These are phyloP conservation scores for Fusarium floridanum DNA, from an alignment of 2,329 filamentous ascomycete genomes.

Conservation along the genomic window DNA sequence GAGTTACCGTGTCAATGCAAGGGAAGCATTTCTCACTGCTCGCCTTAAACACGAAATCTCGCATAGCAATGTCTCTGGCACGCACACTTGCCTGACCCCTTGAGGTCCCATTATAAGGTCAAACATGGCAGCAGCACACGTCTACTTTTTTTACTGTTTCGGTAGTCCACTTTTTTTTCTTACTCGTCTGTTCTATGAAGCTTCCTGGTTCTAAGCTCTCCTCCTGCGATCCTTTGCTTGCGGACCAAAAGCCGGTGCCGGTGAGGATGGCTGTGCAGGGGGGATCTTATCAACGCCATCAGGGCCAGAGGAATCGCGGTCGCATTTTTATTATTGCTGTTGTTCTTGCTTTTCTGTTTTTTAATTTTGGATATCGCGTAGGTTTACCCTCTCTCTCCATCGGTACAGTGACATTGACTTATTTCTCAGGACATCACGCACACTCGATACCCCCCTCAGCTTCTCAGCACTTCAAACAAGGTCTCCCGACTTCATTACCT, in stretches of 20 bases:
- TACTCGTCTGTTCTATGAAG: not conserved
- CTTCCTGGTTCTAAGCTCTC: not conserved
- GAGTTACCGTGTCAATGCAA: not conserved
- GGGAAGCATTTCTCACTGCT: not conserved
- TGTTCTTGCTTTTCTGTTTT: constrained; percentile 9
- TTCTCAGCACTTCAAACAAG: constrained; percentile 2
- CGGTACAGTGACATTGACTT: not conserved
- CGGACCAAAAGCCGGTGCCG: not conserved
- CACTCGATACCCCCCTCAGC: not conserved
- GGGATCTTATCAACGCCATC: constrained; percentile 1
- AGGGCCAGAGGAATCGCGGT: constrained; percentile 3
- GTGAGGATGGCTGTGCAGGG: constrained; percentile 13
- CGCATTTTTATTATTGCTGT: constrained; percentile 8
- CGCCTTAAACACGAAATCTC: not conserved
- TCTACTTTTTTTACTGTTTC: not conserved
- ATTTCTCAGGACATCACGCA: not conserved
- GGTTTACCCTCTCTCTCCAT: fast-evolving
- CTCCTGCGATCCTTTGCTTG: not conserved
- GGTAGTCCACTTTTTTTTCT: not conserved
- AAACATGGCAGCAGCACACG: not conserved
- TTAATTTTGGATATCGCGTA: constrained; percentile 19
- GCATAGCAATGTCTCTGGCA: not conserved
- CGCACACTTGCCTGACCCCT: constrained; percentile 5
- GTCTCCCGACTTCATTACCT: constrained; percentile 38
- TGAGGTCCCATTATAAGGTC: constrained; percentile 10